Conservation (phyloP, 441 rosid species). For the Corymbia calophylla region DNA sequence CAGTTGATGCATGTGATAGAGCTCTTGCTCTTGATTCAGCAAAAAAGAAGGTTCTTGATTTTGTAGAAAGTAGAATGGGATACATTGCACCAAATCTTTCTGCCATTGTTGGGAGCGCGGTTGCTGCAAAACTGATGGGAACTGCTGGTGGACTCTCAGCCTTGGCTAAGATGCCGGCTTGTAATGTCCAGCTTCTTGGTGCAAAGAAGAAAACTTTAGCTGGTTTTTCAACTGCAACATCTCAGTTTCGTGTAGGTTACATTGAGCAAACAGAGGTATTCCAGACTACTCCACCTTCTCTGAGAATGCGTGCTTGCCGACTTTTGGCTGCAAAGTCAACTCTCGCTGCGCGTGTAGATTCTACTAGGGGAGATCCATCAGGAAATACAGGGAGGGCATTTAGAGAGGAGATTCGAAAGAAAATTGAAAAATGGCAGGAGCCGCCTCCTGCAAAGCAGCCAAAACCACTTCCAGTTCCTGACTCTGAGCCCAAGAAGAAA, state of each 20-base stretch:
- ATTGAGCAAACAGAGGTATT: slow-evolving; percentile 87
- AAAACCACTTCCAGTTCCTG: slow-evolving; percentile 96
- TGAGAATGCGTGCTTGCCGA: slow-evolving; percentile 73
- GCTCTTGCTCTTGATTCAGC: slow-evolving; percentile 74
- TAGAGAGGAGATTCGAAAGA: slow-evolving; percentile 67
- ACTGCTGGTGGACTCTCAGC: slow-evolving; percentile 90
- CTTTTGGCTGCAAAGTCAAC: slow-evolving; percentile 89
- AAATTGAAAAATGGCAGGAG: slow-evolving; percentile 97
- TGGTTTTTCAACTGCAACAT: slow-evolving; percentile 87
- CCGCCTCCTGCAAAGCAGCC: slow-evolving; percentile 99
- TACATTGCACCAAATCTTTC: slow-evolving; percentile 91
- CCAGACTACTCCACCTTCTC: slow-evolving; percentile 76
- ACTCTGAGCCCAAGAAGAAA: slow-evolving; percentile 93
- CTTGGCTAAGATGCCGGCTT: slow-evolving; percentile 91
- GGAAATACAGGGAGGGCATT: slow-evolving; percentile 69
- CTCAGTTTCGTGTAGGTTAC: slow-evolving; percentile 79
- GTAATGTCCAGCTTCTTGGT: slow-evolving; percentile 91
- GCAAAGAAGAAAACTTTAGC: slow-evolving; percentile 92
- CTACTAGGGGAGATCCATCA: slow-evolving; percentile 72
- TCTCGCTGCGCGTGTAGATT: slow-evolving; percentile 83
- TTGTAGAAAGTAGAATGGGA: slow-evolving; percentile 93
- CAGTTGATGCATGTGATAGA: slow-evolving; percentile 77
- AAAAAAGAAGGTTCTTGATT: slow-evolving; percentile 86
- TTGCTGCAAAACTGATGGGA: slow-evolving; percentile 94
- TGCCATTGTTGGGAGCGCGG: slow-evolving; percentile 90